phyloP scores from a whole-genome alignment of 257 asterid genomes.

The Osmanthus fragrans region DNA sequence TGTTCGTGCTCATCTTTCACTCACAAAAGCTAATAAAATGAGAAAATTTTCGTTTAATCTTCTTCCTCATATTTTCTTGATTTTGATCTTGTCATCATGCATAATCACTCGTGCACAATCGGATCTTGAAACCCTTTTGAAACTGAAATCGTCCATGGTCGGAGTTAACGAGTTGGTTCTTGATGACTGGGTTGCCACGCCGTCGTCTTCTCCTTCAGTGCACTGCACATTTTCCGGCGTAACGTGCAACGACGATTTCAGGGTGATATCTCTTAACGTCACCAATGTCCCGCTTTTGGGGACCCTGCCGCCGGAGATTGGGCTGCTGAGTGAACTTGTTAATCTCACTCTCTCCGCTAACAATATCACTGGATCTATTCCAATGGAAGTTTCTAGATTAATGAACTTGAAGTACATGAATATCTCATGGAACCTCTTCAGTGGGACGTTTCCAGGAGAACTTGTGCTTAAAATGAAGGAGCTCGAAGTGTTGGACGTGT shows the following conservation, averaged over 20 bases:
- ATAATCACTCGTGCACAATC: conserved; percentile 46
- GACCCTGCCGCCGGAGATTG: conserved; percentile 70
- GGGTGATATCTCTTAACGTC: conserved; percentile 58
- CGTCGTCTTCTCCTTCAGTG: conserved; percentile 25
- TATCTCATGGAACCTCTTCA: conserved; percentile 51
- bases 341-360: conserved; percentile 48
- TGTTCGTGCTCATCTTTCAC: background rate
- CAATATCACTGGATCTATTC: conserved; percentile 72
- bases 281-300: conserved; percentile 54
- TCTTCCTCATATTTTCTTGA: background rate
- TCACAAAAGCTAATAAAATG: background rate
- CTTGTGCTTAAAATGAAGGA: conserved; percentile 37
- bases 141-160: conserved; percentile 55
- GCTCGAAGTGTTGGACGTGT: conserved; percentile 61
- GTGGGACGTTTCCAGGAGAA: conserved; percentile 48
- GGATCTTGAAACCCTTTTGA: conserved; percentile 56
- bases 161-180: conserved; percentile 57
- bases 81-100: background rate
- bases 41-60: background rate
- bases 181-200: conserved; percentile 57
- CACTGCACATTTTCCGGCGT: conserved; percentile 85
- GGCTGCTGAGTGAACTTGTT: conserved; percentile 55
- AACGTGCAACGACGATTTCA: conserved; percentile 48
- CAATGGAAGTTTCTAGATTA: conserved; percentile 49
- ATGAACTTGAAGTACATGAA: conserved; percentile 47